Evolutionary conservation across 2,329 filamentous ascomycete genomes (phyloP).

Genomic region (Cordyceps farinosa): DNA sequence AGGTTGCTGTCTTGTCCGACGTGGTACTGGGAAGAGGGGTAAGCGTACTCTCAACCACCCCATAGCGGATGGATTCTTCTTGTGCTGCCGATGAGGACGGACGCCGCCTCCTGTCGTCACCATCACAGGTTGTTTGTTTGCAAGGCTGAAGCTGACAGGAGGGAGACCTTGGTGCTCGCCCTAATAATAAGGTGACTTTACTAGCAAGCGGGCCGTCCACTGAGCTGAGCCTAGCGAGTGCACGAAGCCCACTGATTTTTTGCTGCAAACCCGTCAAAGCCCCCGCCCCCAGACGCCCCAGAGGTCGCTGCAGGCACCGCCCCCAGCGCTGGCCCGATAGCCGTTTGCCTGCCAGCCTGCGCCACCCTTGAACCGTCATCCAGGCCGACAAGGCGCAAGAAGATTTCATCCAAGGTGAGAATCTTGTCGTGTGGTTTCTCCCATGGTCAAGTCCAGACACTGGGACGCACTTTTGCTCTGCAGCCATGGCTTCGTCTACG

Average conservation of each 20-base stretch:
- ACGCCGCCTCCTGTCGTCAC: background rate
- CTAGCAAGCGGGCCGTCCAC: background rate
- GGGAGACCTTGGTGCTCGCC: background rate
- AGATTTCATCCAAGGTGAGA: background rate
- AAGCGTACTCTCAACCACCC: background rate
- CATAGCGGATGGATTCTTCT: constrained; percentile 1
- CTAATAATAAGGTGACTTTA: background rate
- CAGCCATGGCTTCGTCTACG: constrained; percentile 25
- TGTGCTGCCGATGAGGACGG: background rate
- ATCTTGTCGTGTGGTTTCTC: background rate
- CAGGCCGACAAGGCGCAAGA: background rate
- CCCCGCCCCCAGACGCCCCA: constrained; percentile 11
- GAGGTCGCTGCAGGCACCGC: constrained; percentile 4
- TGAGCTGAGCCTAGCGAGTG: background rate
- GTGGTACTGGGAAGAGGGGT: background rate
- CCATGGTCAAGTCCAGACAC: background rate
- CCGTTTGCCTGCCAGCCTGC: constrained; percentile 3
- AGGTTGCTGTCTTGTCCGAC: background rate
- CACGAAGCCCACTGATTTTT: background rate
- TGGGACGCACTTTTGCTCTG: no score
- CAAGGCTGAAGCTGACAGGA: constrained; percentile 13
- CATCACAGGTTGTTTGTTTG: constrained; percentile 4
- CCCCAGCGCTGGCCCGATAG: constrained; percentile 7
- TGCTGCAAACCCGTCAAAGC: background rate
- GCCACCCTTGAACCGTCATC: background rate